These are phyloP conservation scores for Craterostigma plantagineum DNA, from an alignment of 257 asterid species.

Conservation along the genomic window DNA sequence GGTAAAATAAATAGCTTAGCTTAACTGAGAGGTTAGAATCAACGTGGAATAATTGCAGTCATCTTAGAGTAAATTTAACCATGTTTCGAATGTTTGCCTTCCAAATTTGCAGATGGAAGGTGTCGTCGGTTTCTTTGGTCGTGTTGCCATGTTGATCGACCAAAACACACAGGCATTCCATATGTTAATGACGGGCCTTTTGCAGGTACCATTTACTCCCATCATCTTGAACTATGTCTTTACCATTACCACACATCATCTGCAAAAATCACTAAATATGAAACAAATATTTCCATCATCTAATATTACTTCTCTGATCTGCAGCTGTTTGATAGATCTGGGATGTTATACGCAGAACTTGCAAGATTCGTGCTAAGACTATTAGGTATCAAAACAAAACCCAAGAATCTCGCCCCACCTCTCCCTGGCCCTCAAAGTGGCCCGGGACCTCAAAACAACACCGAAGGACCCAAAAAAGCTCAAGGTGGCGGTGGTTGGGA, in stretches of 20 bases:
- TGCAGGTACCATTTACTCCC: constrained; percentile 40
- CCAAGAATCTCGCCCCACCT: constrained; percentile 29
- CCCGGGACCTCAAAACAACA: constrained; percentile 20
- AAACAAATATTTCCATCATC: neutral
- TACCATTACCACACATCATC: too few species aligned
- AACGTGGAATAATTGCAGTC: too few species aligned
- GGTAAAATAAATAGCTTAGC: too few species aligned
- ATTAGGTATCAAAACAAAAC: constrained; percentile 55
- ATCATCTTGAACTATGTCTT: too few species aligned
- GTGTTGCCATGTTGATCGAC: constrained; percentile 70
- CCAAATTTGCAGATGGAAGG: constrained; percentile 67
- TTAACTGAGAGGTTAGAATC: too few species aligned
- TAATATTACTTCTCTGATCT: neutral
- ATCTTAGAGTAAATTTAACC: too few species aligned
- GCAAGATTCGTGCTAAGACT: constrained; percentile 89
- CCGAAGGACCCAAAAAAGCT: constrained; percentile 63
- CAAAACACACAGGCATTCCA: constrained; percentile 96
- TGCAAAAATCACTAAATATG: too few species aligned
- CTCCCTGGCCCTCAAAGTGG: constrained; percentile 43
- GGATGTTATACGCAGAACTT: constrained; percentile 81
- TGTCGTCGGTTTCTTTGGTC: constrained; percentile 74
- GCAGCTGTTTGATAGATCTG: constrained; percentile 89
- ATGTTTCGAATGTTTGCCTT: neutral
- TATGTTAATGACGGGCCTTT: constrained; percentile 79
- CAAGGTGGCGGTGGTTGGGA: constrained; percentile 68